A percentile compares a stretch with the other conserved stretches of the same genome.
Evolutionary conservation across 73 alveolate species (phyloP).

Genomic region (Symbiodinium natans): DNA sequence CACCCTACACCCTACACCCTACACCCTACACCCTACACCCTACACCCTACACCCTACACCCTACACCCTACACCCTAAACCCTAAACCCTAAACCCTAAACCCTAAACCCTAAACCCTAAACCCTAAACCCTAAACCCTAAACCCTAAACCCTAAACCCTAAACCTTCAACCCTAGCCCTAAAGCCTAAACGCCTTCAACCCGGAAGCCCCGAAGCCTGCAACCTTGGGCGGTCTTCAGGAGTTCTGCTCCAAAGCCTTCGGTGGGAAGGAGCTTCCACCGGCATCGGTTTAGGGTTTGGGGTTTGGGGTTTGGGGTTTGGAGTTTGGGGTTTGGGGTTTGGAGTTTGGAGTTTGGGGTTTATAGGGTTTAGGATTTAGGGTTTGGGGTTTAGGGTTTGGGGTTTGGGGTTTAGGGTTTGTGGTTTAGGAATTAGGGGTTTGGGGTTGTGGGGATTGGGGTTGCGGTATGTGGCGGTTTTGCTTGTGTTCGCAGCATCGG

Average conservation of each 20-base stretch:
- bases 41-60: neutral
- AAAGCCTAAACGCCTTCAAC: too few species aligned
- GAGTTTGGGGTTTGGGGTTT: too few species aligned
- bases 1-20: too few species aligned
- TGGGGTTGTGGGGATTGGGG: neutral
- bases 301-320: neutral
- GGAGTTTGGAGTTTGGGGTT: too few species aligned
- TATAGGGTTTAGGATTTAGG: neutral
- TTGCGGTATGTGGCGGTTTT: neutral
- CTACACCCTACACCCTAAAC: neutral
- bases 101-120: neutral
- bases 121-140: neutral
- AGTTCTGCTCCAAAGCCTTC: constrained; percentile 77
- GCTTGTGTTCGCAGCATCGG: too few species aligned
- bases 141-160: neutral
- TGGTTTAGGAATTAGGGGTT: neutral
- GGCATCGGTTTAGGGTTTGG: neutral
- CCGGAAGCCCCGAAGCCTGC: neutral
- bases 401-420: neutral
- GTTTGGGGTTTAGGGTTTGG: neutral
- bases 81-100: too few species aligned
- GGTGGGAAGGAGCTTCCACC: constrained; percentile 55
- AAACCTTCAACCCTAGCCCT: too few species aligned
- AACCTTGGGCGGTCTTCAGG: neutral
- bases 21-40: too few species aligned